A percentile compares a stretch with the other conserved stretches of the same genome.
Conservation (phyloP, 2,329 filamentous ascomycete species). For the Fusarium graminum region DNA sequence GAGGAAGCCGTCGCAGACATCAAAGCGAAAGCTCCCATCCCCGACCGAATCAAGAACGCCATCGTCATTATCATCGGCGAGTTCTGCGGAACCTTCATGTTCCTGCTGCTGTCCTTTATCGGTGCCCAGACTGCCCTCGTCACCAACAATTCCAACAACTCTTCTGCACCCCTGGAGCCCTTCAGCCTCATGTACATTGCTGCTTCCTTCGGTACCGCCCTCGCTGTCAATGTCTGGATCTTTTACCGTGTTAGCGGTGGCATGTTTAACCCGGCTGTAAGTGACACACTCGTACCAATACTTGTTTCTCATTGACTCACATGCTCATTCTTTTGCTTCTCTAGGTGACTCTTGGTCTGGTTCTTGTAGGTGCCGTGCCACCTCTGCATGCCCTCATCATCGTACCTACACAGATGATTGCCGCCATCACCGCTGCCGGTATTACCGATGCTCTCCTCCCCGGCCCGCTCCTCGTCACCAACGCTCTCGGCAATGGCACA, state of each 20-base stretch:
- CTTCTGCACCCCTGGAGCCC: slow-evolving; percentile 49
- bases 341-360: slow-evolving; percentile 69
- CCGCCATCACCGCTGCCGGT: slow-evolving; percentile 69
- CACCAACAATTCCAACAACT: slow-evolving; percentile 49
- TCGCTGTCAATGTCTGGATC: slow-evolving; percentile 68
- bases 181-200: slow-evolving; percentile 63
- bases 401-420: slow-evolving; percentile 69
- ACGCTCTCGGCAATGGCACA: slow-evolving; percentile 65
- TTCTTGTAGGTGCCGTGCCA: slow-evolving; percentile 69
- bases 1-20: slow-evolving; percentile 24
- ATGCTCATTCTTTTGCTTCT: slow-evolving; percentile 4
- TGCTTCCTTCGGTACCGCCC: slow-evolving; percentile 62
- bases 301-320: slow-evolving; percentile 1
- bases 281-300: slow-evolving; percentile 37
- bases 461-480: slow-evolving; percentile 66
- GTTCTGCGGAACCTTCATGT: slow-evolving; percentile 67
- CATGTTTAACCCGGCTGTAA: slow-evolving; percentile 65
- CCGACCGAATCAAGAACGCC: slow-evolving; percentile 50
- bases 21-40: slow-evolving; percentile 14
- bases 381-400: slow-evolving; percentile 65
- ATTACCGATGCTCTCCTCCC: slow-evolving; percentile 71
- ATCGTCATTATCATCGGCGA: slow-evolving; percentile 61
- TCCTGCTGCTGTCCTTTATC: slow-evolving; percentile 61
- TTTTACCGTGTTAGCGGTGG: slow-evolving; percentile 68
- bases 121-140: slow-evolving; percentile 56